Evolutionary conservation across 352 stramenopile genomes (phyloP), one percentile per base, ranked within the genome.

Genomic region (Blastocystis sp.): DNA sequence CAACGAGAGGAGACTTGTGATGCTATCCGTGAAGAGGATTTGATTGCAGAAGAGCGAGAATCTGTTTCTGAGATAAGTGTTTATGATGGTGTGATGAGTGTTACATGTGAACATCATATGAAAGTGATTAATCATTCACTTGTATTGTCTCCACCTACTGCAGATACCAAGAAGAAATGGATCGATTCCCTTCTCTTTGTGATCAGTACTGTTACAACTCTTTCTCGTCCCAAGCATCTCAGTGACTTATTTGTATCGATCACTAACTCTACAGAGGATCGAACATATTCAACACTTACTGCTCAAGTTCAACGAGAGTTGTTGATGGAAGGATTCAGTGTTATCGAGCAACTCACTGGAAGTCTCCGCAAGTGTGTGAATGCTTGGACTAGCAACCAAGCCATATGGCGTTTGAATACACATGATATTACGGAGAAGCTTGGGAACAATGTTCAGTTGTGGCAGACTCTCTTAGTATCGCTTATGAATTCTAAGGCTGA

Each of bases 301-400:
- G 90, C 91, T 2, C 52, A 90, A 14, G 7, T 87, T 14, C 19
- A 54, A 6, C 6, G n/a, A 35, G 91, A 90, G 19, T 66, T 95
- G 52, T 87, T 96, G 11, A 88, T 93, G n/a, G 90, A 92, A 54
- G 92, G 92, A 6, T 95, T 94, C 63, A 87, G 88, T 49, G 90
- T 92, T 7, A 90, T 96, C 21, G 91, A 95, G 83, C 73, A 83
- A 32, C 93, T 91, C 24, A 91, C 95, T 11, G 88, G 90, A 35
- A 92, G 97, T 71, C 92, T 97, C 37, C 91, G 95, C 61, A 89
- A 91, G 4, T 99, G 98, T 91, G 93, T 97, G 19, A 91, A 92
- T 37, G 94, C 93, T 43, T 99, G 97, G 97, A 89, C 99, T 39
- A 94, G 97, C 77, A 99, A 99, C 88, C 96, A 99, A 89, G 95